These are phyloP conservation scores for Hymenotorrendiella dingleyae DNA, from an alignment of 2,329 filamentous ascomycete genomes.

Conservation along the genomic window DNA sequence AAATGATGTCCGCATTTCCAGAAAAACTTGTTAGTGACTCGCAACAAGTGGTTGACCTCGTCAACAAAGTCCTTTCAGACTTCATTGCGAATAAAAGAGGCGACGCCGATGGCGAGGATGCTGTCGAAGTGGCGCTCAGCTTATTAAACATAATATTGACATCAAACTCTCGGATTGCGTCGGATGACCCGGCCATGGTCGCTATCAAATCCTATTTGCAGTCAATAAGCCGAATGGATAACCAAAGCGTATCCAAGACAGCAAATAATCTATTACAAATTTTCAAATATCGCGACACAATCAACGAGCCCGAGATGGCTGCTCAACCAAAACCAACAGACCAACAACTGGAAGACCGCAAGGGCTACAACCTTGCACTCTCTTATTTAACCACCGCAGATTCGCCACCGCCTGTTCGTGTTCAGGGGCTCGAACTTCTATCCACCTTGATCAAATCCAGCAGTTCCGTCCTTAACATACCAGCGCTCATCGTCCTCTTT, in stretches of 20 bases:
- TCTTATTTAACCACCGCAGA: constrained; percentile 57
- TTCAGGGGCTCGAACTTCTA: constrained; percentile 57
- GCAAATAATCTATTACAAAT: constrained; percentile 51
- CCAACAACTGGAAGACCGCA: constrained; percentile 51
- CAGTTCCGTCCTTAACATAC: constrained; percentile 60
- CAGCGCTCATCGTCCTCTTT: constrained; percentile 56
- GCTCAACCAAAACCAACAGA: constrained; percentile 31
- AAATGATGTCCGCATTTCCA: constrained; percentile 56
- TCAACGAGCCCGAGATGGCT: constrained; percentile 35
- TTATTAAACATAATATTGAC: constrained; percentile 56
- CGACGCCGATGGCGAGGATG: constrained; percentile 40
- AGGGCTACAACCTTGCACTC: constrained; percentile 56
- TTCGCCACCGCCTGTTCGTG: constrained; percentile 60
- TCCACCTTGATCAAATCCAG: constrained; percentile 48
- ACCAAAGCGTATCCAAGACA: constrained; percentile 43
- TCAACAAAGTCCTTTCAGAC: constrained; percentile 50
- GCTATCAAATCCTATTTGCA: constrained; percentile 45
- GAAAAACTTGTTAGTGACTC: constrained; percentile 60
- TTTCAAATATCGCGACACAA: constrained; percentile 48
- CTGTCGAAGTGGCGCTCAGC: constrained; percentile 50
- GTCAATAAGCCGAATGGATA: constrained; percentile 34
- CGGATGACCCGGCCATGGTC: constrained; percentile 36
- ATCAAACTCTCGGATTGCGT: constrained; percentile 46
- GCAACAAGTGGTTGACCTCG: constrained; percentile 57
- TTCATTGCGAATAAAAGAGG: constrained; percentile 26